Evolutionary conservation across 2,329 filamentous ascomycete species (phyloP), one percentile per base, ranked within the genome.

Genomic region (Leptographium wingfieldii): DNA sequence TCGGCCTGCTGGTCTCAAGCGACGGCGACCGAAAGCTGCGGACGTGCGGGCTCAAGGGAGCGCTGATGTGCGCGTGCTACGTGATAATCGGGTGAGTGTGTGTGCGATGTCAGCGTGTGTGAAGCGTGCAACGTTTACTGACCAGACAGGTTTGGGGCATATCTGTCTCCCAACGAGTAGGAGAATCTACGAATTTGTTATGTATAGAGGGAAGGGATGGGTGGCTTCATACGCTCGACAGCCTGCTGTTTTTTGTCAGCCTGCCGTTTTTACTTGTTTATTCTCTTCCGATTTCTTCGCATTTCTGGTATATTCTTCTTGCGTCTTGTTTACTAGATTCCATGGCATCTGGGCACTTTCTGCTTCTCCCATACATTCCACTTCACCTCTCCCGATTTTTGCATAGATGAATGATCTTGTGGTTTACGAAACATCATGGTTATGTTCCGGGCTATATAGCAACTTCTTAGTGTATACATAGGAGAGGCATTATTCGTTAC

Each of bases 31-130:
- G 59, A 31, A 56, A 51, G 43, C 57, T 63, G 61, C 81, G 90
- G 69, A 90, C 86, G 68, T 94, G 94, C 68, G 94, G 92, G 66
- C 80, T 95, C 22, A 90, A 94, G 73, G 90, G 90, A n/a, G 84
- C 85, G 3, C 69, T 88, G 43, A 71, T 88, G 31, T 83, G 83
- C 65, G 80, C 83, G 0, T 82, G 83, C 9, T 87, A 87, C 68
- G 73, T 87, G 53, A 87, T 87, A 62, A 87, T 87, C 64, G 79
- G 77, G 62, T 63, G 19, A 10, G 62, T 57, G n/a, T 4, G 12
- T 12, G n/a, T 4, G 12, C 5, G 25, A 16, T 5, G 49, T 11
- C 35, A 9, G 35, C 9, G 35, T 22, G 22, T 22, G 22, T 22
- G 22, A 22, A 10, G 10, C 10, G 5, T 3, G 12, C 5, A 43